Base-by-base conservation (phyloP, 1,139 yeast species). In the Candida glucosophila region DNA sequence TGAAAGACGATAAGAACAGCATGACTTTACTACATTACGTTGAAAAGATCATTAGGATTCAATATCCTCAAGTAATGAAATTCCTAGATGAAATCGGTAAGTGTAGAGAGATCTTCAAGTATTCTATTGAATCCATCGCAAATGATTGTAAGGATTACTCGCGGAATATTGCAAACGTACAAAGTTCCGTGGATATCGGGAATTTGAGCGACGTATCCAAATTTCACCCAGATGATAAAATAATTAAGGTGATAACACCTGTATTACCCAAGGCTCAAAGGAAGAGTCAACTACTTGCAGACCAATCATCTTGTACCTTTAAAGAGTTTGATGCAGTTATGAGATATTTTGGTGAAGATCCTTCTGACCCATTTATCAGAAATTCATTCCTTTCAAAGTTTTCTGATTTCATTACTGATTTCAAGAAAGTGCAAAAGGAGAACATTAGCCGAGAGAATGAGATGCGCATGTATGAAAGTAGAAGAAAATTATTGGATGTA, bases 401-500 rank as follows among this genome's bases (percentile, higher is more conserved):
- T 46, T 58, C 85, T 4, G 68, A 72, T 30, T 90, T 90, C 50
- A 67, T 80, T 10, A 59, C 59, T 23, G 88, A 82, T 40, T 90
- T 79, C 56, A 78, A 73, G 46, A 73, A 74, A 39, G 93, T 81
- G 5, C 81, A 82, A 38, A 57, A 58, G 16, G 95, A 86, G 32
- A 90, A 88, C 42, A 49, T 78, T 20, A 73, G 73, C 35, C 67
- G 77, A 14, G 97, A 90, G 52, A 93, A 81, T 41, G 93, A 85
- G 41, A 62, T 74, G 26, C 66, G 85, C 31, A 60, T 82, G 14
- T 81, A 82, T 45, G 90, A 83, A 43, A 73, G 68, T 48, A 62
- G 95, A 29, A 79, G 78, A 57, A 69, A 65, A 37, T 52, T 77
- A 41, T 56, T 77, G 24, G 82, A 77, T 38, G 50, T 56, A 17